Percentiles rank a stretch among this genome's conserved stretches.
These are phyloP conservation scores for Pistacia atlantica DNA, from an alignment of 345 rosid species.

Conservation along the genomic window DNA sequence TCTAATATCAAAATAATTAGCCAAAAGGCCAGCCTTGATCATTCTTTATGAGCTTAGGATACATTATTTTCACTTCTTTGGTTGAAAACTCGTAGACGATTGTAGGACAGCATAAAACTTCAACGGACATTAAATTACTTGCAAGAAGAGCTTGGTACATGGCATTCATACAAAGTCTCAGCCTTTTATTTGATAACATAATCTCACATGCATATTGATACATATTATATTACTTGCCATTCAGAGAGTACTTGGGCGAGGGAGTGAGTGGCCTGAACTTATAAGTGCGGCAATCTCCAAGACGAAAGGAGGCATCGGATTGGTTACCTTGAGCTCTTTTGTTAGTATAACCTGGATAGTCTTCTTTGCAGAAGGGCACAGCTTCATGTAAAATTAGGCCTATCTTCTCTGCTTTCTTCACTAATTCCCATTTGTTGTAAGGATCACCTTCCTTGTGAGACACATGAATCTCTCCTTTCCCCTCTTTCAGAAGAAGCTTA, in stretches of 20 bases:
- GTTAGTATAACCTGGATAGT: slow-evolving; percentile 34
- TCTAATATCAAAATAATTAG: background rate
- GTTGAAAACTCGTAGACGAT: background rate
- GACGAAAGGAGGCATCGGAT: slow-evolving; percentile 23
- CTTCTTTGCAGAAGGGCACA: slow-evolving; percentile 28
- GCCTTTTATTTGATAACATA: no score
- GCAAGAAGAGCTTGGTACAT: background rate
- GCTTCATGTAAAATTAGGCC: slow-evolving; percentile 23
- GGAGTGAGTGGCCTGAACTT: slow-evolving; percentile 26
- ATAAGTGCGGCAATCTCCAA: slow-evolving; percentile 35
- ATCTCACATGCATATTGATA: no score
- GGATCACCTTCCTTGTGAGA: slow-evolving; percentile 39
- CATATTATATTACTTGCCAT: no score
- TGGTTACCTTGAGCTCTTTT: slow-evolving; percentile 36
- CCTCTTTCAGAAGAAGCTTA: slow-evolving; percentile 26
- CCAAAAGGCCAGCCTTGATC: background rate
- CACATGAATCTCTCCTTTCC: slow-evolving; percentile 37
- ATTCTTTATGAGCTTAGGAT: no score
- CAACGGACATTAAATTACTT: background rate
- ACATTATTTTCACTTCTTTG: background rate
- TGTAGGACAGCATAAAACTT: background rate
- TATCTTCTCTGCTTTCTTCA: slow-evolving; percentile 32
- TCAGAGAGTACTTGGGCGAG: background rate
- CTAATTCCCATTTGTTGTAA: slow-evolving; percentile 37
- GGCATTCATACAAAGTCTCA: no score